phyloP scores from a whole-genome alignment of 2,329 filamentous ascomycete genomes.

The Ophiocordyceps camponoti-leonardi region DNA sequence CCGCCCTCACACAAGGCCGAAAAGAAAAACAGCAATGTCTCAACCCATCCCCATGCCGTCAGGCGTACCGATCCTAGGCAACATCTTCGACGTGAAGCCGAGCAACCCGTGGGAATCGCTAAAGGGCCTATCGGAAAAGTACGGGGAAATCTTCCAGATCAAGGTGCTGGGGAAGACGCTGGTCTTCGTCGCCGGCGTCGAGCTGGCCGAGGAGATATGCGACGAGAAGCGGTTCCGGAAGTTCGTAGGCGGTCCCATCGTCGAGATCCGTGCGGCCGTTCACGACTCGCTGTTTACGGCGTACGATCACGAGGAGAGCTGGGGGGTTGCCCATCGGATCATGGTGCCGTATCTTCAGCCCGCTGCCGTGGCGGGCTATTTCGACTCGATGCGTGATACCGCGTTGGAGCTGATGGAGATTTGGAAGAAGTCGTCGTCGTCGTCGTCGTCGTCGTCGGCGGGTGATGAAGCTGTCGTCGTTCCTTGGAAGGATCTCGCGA shows the following conservation, averaged over 20 bases:
- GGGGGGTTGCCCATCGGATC: constrained; percentile 34
- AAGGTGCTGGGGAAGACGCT: constrained; percentile 15
- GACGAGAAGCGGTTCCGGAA: constrained; percentile 37
- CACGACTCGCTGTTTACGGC: constrained; percentile 36
- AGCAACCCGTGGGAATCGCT: constrained; percentile 19
- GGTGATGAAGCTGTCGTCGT: constrained; percentile 19
- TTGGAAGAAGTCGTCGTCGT: constrained; percentile 22
- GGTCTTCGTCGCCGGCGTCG: constrained; percentile 28
- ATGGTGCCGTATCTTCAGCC: constrained; percentile 26
- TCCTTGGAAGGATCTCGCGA: constrained; percentile 31
- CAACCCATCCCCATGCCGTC: constrained; percentile 17
- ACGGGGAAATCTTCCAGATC: constrained; percentile 22
- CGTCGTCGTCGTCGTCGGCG: too few species aligned
- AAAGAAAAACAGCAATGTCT: constrained; percentile 8
- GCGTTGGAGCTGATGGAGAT: constrained; percentile 29
- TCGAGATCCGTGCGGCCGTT: constrained; percentile 31
- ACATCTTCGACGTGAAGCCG: constrained; percentile 17
- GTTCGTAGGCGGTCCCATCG: constrained; percentile 32
- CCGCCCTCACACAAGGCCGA: neutral
- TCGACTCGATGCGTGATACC: constrained; percentile 30
- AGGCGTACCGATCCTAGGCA: constrained; percentile 18
- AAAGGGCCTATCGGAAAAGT: constrained; percentile 16
- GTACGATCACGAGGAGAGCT: constrained; percentile 27
- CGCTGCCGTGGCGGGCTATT: constrained; percentile 14
- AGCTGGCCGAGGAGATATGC: constrained; percentile 31